phyloP scores from a whole-genome alignment of 805 yeast genomes.

The Sugiyamaella smithiae region DNA sequence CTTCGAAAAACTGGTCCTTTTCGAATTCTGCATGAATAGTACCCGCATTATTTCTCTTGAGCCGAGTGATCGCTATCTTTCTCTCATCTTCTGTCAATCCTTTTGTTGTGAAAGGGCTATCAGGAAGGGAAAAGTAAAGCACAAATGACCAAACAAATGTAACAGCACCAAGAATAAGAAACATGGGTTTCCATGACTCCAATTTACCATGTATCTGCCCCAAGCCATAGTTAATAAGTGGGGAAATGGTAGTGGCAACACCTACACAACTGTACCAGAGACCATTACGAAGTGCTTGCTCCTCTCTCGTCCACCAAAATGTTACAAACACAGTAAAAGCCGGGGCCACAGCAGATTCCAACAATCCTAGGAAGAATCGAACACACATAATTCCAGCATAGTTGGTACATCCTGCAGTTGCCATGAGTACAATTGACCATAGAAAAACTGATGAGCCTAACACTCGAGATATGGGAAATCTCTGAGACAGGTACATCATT shows the following conservation, averaged over 20 bases:
- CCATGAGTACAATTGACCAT: constrained; percentile 20
- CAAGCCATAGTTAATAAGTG: constrained; percentile 49
- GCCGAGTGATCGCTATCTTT: constrained; percentile 23
- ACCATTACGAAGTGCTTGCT: constrained; percentile 45
- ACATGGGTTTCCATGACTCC: constrained; percentile 50
- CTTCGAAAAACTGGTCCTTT: constrained; percentile 43
- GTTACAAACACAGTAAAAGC: constrained; percentile 53
- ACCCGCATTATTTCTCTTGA: constrained; percentile 33
- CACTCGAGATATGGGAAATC: constrained; percentile 20
- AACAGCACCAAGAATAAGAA: constrained; percentile 47
- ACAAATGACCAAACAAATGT: constrained; percentile 39
- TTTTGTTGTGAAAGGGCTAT: constrained; percentile 20
- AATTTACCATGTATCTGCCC: constrained; percentile 27
- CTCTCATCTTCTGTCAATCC: constrained; percentile 23
- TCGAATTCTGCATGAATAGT: constrained; percentile 40
- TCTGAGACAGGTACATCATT: constrained; percentile 40
- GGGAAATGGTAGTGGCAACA: constrained; percentile 43
- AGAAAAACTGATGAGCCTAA: constrained; percentile 14
- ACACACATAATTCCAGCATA: constrained; percentile 47
- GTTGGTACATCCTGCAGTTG: constrained; percentile 35
- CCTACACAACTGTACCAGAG: constrained; percentile 45
- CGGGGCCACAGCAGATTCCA: constrained; percentile 56
- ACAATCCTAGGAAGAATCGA: constrained; percentile 49
- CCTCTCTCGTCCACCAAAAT: constrained; percentile 50
- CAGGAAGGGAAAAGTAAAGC: constrained; percentile 18